Base-by-base conservation (phyloP, 257 asterid species). In the Prunella vulgaris region DNA sequence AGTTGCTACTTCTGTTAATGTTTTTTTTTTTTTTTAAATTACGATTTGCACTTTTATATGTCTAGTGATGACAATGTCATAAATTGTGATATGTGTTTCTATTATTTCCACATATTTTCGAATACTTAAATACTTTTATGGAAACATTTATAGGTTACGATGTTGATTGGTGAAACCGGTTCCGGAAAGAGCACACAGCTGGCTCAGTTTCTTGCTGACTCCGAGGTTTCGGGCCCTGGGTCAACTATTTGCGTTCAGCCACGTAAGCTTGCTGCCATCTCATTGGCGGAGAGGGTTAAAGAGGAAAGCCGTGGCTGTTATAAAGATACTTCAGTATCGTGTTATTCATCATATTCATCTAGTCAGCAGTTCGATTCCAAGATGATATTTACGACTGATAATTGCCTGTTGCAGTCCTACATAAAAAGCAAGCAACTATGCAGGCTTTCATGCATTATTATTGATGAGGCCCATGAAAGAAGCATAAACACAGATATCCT, bases 391-490 rank as follows among this genome's bases (percentile, higher is more conserved):
- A 87, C 80, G 86, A 93, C 99, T 38, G 99, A 90, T 81, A 81
- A 93, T 79, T 93, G 96, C 84, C 82, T 93, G 63, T 76, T 90
- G 79, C 96, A 87, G 78, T 87, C 87, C 79, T 90, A 84, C 80
- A 88, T 93, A 89, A 79, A 74, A 25, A 96, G 88, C 77, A 81
- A 71, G 74, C 77, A 77, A 44, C 75, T 93, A 42, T 84, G 93
- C 58, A 67, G 52, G 75, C 71, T 93, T 37, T 88, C 97, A 24
- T 93, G 97, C 82, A 82, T 93, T 77, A 77, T 93, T 66, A 83
- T 93, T 75, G 99, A 93, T 24, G 99, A 93, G 87, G 99, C 97
- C 58, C 99, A 93, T 79, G 99, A 93, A 84, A 87, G 97, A 82
- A 93, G 96, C 85, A 82, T 93, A 71, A 90, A 79, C 78, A 90